phyloP scores from a whole-genome alignment of 2,329 filamentous ascomycete genomes.

The Periconia sp. region DNA sequence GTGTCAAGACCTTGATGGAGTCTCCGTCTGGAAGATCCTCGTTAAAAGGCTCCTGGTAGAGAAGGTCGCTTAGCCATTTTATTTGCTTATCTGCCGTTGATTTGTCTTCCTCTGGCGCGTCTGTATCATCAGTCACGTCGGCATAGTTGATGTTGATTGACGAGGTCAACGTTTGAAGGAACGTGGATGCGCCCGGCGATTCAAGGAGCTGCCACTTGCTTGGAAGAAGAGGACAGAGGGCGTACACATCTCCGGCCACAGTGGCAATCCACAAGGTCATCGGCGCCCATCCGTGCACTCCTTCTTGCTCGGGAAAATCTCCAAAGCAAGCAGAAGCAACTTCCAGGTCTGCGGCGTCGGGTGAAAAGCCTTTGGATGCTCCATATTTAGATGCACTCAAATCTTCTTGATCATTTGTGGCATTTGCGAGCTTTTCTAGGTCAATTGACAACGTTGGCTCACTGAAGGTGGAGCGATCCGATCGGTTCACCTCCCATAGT shows the following conservation, averaged over 20 bases:
- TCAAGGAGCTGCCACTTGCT: constrained; percentile 74
- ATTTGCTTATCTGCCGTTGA: constrained; percentile 60
- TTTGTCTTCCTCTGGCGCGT: constrained; percentile 51
- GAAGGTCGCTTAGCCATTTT: constrained; percentile 60
- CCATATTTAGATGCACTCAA: constrained; percentile 77
- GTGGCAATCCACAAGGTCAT: constrained; percentile 99
- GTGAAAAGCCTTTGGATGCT: constrained; percentile 82
- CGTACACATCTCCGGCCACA: constrained; percentile 90
- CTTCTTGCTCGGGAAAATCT: constrained; percentile 62
- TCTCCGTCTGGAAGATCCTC: constrained; percentile 50
- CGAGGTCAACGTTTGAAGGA: constrained; percentile 82
- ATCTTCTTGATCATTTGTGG: constrained; percentile 80
- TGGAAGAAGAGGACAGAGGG: constrained; percentile 87
- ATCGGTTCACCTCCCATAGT: constrained; percentile 86
- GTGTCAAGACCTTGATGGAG: constrained; percentile 59
- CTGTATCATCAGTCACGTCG: constrained; percentile 31
- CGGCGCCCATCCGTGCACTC: constrained; percentile 78
- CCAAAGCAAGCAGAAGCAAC: constrained; percentile 91
- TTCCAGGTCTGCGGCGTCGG: constrained; percentile 91
- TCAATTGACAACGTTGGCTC: constrained; percentile 83
- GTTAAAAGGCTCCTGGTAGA: constrained; percentile 56
- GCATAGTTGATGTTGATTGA: constrained; percentile 74
- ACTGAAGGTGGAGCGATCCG: constrained; percentile 87
- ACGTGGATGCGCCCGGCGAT: constrained; percentile 59
- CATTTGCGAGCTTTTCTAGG: constrained; percentile 85